A percentile compares a stretch with the other conserved stretches of the same genome.
Evolutionary conservation across 164 flowering plant genomes (phyloP).

Genomic region (Tetrastigma voinierianum): DNA sequence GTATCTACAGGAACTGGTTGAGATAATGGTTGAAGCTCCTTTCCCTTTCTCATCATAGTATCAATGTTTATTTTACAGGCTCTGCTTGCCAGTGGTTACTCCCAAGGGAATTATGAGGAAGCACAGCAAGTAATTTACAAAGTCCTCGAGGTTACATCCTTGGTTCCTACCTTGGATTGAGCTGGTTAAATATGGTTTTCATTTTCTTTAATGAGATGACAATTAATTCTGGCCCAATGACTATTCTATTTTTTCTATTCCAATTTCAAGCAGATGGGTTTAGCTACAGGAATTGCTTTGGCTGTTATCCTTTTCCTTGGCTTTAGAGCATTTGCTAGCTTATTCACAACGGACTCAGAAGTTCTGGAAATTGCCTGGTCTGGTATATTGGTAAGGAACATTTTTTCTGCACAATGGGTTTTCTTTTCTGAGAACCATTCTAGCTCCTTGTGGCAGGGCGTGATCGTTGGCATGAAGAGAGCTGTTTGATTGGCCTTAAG

Average conservation of each 20-base stretch:
- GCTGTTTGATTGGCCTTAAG: no score
- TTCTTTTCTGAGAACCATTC: background rate
- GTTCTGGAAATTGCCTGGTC: conserved; percentile 73
- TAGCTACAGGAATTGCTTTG: conserved; percentile 56
- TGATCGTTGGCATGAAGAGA: no score
- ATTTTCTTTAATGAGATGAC: background rate
- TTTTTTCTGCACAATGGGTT: background rate
- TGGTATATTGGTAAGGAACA: conserved; percentile 66
- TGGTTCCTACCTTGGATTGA: background rate
- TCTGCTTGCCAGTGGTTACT: conserved; percentile 73
- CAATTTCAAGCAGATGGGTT: conserved; percentile 60
- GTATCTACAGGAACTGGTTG: background rate
- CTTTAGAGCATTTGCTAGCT: conserved; percentile 57
- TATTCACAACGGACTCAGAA: conserved; percentile 71
- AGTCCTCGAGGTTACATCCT: conserved; percentile 55
- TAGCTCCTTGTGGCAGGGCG: no score
- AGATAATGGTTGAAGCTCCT: background rate
- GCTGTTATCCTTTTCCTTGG: conserved; percentile 64
- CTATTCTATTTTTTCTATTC: background rate
- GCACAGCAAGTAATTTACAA: conserved; percentile 65
- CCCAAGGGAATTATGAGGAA: conserved; percentile 60
- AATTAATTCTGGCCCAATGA: background rate
- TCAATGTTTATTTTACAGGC: conserved; percentile 47
- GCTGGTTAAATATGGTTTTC: background rate
- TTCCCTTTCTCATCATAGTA: background rate